These are phyloP conservation scores for maize (Zea mays) DNA, from an alignment of 176 grass and related monocot genomes.

Conservation along the genomic window DNA sequence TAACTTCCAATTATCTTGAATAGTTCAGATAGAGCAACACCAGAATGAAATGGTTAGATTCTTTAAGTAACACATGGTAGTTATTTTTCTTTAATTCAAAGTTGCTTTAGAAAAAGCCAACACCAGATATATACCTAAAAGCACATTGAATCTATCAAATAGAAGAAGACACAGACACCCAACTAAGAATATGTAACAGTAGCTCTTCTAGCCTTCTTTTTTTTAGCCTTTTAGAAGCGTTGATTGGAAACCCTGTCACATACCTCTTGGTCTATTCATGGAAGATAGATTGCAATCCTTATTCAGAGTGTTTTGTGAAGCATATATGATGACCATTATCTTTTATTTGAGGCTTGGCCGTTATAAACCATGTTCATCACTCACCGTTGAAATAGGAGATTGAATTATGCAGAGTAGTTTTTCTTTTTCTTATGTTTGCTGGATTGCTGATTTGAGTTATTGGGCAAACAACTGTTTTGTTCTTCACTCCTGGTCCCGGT, in stretches of 20 bases:
- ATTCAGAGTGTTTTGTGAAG: too few species aligned
- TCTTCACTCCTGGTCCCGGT: too few species aligned
- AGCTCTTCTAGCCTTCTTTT: neutral
- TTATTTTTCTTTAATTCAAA: neutral
- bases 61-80: neutral
- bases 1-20: neutral
- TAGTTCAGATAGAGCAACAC: neutral
- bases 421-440: too few species aligned
- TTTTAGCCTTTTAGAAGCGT: neutral
- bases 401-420: too few species aligned
- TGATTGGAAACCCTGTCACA: neutral
- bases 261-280: too few species aligned
- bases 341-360: too few species aligned
- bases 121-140: neutral
- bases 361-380: too few species aligned
- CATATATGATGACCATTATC: too few species aligned
- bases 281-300: too few species aligned
- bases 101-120: neutral
- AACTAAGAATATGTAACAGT: constrained; percentile 6
- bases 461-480: too few species aligned
- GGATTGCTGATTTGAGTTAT: too few species aligned
- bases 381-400: too few species aligned
- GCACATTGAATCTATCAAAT: constrained; percentile 17
- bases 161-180: neutral
- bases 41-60: neutral